Evolutionary conservation across 768 basidiomycete species (phyloP).

Genomic region (Ramaria sp.): DNA sequence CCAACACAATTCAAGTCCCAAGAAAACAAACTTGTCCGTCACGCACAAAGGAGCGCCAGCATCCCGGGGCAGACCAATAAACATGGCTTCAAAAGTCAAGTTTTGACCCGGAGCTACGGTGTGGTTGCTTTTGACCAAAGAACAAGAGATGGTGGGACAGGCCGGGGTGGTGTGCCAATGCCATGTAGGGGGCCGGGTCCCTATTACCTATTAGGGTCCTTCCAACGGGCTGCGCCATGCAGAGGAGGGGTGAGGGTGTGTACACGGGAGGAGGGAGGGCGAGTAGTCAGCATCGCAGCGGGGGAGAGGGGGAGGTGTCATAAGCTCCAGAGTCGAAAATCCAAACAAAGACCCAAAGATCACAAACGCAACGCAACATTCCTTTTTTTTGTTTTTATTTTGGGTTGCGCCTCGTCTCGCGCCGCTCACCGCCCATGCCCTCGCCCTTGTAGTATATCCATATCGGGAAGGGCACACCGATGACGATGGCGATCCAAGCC

Average conservation of each 20-base stretch:
- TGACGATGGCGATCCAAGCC: constrained; percentile 45
- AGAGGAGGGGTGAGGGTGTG: no score
- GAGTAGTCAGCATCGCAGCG: no score
- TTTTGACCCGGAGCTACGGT: no score
- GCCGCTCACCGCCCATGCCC: constrained; percentile 23
- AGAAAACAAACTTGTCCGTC: background rate
- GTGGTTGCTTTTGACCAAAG: no score
- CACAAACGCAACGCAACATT: no score
- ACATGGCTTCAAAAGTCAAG: background rate
- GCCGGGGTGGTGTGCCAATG: no score
- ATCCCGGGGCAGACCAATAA: background rate
- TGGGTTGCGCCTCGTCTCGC: no score
- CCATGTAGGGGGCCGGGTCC: no score
- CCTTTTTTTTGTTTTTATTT: no score
- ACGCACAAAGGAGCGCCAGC: background rate
- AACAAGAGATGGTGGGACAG: background rate
- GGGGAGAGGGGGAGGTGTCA: background rate
- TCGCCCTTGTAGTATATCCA: constrained; percentile 65
- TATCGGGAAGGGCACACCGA: constrained; percentile 66
- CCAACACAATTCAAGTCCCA: background rate
- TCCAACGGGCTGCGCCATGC: no score
- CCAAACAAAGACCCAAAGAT: background rate
- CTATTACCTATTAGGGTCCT: no score
- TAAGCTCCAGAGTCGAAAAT: background rate
- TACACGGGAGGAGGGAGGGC: background rate